Evolutionary conservation across 441 rosid species (phyloP), one percentile per base, ranked within the genome.

Genomic region (Syzygium malaccense): DNA sequence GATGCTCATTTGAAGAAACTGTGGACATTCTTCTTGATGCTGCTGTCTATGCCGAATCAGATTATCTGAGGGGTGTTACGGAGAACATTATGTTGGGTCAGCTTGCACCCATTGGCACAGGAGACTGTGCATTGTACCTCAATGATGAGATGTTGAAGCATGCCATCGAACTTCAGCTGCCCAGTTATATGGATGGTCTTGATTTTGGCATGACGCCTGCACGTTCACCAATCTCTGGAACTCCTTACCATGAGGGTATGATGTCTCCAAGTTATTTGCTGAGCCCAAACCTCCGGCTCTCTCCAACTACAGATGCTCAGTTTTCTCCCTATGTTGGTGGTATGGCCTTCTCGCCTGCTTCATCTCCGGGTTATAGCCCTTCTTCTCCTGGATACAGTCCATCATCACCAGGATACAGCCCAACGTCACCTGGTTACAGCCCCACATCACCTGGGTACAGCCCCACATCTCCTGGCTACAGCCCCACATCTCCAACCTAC

Each of bases 1-100:
- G 99, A 87, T 98, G 99, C 91, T 98, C 99, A 49, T 98, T 98
- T 86, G 99, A 98, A 94, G 99, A 98, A 93, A 98, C 99, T 6
- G 99, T 98, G 41, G 99, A 97, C 93, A 98, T 97, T 92, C 96
- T 98, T 86, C 96, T 98, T 66, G 99, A 98, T 94, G 99, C 99
- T 85, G 99, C 99, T 28, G 99, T 96, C 48, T 97, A 94, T 92
- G 99, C 99, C 13, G 99, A 98, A 93, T 87, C 97, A 7, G 99
- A 98, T 90, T 87, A 93, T 90, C 91, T 97, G 90, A 93, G 95
- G 88, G 99, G 99, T 66, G 99, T 98, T 51, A 98, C 99, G 4
- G 99, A 98, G 91, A 98, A 98, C 91, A 98, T 98, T 87, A 98
- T 98, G 98, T 89, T 98, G 55, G 99, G 99, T 86, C 99, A 98